phyloP scores from a whole-genome alignment of 2,329 filamentous ascomycete species.

The Aspergillus luchuensis region DNA sequence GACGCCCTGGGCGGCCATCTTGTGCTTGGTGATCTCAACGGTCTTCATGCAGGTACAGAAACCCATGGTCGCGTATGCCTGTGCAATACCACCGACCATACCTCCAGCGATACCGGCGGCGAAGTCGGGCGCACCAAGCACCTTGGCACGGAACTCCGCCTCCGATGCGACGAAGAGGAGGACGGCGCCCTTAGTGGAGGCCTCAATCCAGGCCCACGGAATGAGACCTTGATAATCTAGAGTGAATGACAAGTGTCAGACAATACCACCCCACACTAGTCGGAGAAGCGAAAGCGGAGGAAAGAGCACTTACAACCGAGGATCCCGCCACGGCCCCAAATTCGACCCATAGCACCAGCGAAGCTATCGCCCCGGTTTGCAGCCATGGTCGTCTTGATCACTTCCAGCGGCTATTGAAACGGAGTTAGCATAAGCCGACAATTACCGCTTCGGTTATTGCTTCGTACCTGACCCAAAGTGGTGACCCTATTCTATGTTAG shows the following conservation, averaged over 20 bases:
- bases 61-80: constrained; percentile 99
- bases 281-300: constrained; percentile 14
- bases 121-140: constrained; percentile 82
- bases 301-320: constrained; percentile 75
- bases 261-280: constrained; percentile 18
- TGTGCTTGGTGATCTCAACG: constrained; percentile 98
- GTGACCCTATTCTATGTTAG: constrained; percentile 56
- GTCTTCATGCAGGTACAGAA: constrained; percentile 99
- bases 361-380: constrained; percentile 92
- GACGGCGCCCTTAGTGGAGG: constrained; percentile 98
- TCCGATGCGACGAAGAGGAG: constrained; percentile 98
- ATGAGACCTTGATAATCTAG: constrained; percentile 99
- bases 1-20: constrained; percentile 78
- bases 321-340: constrained; percentile 92
- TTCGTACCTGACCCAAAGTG: constrained; percentile 64
- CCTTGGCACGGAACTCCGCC: constrained; percentile 90
- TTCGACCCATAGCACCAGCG: constrained; percentile 73
- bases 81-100: constrained; percentile 90
- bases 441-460: neutral
- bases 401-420: constrained; percentile 80
- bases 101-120: constrained; percentile 85
- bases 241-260: constrained; percentile 16
- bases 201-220: constrained; percentile 99
- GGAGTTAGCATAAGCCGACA: constrained; percentile 50
- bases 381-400: constrained; percentile 99